These are phyloP conservation scores for Fusarium ambrosium DNA, from an alignment of 2,329 filamentous ascomycete species.

Conservation along the genomic window DNA sequence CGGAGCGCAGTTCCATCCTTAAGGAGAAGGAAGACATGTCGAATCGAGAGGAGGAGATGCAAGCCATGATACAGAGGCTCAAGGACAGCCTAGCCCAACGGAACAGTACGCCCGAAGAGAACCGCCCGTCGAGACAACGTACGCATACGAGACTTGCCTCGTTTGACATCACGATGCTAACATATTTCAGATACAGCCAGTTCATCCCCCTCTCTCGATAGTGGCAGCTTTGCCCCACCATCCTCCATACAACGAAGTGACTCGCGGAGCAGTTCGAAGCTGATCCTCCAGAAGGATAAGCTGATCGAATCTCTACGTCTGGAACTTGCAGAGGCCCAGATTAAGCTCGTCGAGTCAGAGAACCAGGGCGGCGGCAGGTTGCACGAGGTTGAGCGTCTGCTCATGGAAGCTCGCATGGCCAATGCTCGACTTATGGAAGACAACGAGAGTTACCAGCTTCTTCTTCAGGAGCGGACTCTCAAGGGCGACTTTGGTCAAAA, in stretches of 20 bases:
- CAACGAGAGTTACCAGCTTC: conserved; percentile 96
- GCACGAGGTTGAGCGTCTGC: conserved; percentile 88
- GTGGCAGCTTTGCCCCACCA: conserved; percentile 86
- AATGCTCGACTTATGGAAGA: conserved; percentile 98
- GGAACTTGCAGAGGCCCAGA: conserved; percentile 93
- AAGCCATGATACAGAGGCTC: conserved; percentile 87
- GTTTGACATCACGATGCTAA: conserved; percentile 33
- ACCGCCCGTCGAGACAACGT: conserved; percentile 71
- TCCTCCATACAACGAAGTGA: conserved; percentile 88
- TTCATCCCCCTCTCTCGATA: conserved; percentile 78
- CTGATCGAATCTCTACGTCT: conserved; percentile 92
- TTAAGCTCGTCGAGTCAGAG: conserved; percentile 94
- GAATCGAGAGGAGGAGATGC: conserved; percentile 89
- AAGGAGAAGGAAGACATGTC: conserved; percentile 93
- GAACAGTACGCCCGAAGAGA: conserved; percentile 70
- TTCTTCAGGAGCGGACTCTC: conserved; percentile 93
- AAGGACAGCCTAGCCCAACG: conserved; percentile 90
- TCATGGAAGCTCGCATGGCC: conserved; percentile 94
- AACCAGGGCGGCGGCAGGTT: conserved; percentile 90
- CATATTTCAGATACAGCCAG: conserved; percentile 55
- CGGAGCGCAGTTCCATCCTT: conserved; percentile 86
- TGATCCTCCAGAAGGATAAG: conserved; percentile 95
- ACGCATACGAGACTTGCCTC: conserved; percentile 47
- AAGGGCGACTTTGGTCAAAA: conserved; percentile 91
- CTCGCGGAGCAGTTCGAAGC: conserved; percentile 88